Conservation (phyloP, 2,329 filamentous ascomycete genomes). For the Aspergillus neotritici region DNA sequence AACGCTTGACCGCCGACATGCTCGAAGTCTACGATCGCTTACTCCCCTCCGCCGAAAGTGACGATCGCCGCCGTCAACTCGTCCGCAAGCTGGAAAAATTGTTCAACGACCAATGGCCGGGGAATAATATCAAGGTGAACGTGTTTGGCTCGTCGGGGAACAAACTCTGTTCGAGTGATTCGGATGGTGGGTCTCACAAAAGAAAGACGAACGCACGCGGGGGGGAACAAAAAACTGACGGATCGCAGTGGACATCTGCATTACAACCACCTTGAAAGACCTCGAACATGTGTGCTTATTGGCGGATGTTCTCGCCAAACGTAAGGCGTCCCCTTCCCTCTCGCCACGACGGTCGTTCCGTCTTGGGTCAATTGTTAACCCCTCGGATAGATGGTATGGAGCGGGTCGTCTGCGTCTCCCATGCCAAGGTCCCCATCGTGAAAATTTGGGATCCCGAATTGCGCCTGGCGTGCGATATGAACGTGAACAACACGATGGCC, state of each 20-base stretch:
- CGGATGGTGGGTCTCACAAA: slow-evolving; percentile 64
- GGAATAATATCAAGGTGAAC: slow-evolving; percentile 80
- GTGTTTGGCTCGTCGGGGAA: slow-evolving; percentile 99
- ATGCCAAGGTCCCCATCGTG: slow-evolving; percentile 95
- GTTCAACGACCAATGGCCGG: slow-evolving; percentile 87
- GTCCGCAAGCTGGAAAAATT: slow-evolving; percentile 83
- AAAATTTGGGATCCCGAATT: slow-evolving; percentile 98
- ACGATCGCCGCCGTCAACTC: slow-evolving; percentile 67
- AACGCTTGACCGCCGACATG: slow-evolving; percentile 74
- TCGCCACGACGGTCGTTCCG: no score
- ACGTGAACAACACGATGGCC: slow-evolving; percentile 94
- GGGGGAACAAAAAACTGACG: slow-evolving; percentile 21
- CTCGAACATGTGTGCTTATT: slow-evolving; percentile 87
- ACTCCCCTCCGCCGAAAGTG: slow-evolving; percentile 73
- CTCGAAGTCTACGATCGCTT: slow-evolving; percentile 76
- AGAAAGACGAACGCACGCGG: no score
- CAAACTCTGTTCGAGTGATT: slow-evolving; percentile 87
- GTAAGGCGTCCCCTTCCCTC: slow-evolving; percentile 51
- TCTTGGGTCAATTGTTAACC: slow-evolving; percentile 12
- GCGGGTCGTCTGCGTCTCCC: slow-evolving; percentile 87
- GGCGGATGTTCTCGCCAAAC: slow-evolving; percentile 74
- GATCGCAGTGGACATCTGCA: slow-evolving; percentile 83
- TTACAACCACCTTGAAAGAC: slow-evolving; percentile 83
- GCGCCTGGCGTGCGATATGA: slow-evolving; percentile 88
- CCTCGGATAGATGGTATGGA: slow-evolving; percentile 76